A percentile compares a stretch with the other conserved stretches of the same genome.
Conservation (phyloP, 108 stramenopile genomes). For the Schizochytrium sp. region DNA sequence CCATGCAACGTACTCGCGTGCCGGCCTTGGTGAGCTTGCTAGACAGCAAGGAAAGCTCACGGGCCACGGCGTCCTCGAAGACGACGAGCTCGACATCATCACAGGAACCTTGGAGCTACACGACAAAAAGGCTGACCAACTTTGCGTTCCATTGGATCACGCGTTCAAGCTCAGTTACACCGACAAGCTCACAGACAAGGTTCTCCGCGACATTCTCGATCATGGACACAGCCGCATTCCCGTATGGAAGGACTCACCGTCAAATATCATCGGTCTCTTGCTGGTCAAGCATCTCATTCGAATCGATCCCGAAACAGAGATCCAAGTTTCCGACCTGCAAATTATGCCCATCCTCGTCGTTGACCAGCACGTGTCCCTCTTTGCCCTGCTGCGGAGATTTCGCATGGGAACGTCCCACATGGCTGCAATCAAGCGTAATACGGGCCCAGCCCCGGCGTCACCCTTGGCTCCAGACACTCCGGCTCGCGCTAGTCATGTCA, state of each 20-base stretch:
- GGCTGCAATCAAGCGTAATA: conserved; percentile 50
- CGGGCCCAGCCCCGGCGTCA: neutral
- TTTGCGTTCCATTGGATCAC: conserved; percentile 50
- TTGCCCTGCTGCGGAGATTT: neutral
- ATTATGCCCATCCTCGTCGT: neutral
- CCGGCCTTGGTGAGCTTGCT: conserved; percentile 23
- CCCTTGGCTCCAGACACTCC: neutral
- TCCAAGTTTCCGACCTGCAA: neutral
- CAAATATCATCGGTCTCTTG: neutral
- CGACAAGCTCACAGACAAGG: neutral
- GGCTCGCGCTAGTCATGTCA: neutral
- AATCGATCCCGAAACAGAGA: neutral
- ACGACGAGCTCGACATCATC: conserved; percentile 16
- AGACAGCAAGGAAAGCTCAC: conserved; percentile 17
- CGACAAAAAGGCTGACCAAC: conserved; percentile 28
- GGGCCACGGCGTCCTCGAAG: conserved; percentile 22
- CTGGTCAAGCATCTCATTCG: conserved; percentile 15
- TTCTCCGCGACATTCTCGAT: neutral
- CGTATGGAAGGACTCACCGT: neutral
- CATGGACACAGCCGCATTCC: conserved; percentile 12
- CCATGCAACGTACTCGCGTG: neutral
- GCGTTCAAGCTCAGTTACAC: neutral
- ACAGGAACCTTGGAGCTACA: conserved; percentile 16
- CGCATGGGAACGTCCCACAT: conserved; percentile 10
- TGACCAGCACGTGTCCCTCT: conserved; percentile 4